These are phyloP conservation scores for Pyrenula massariospora DNA, from an alignment of 495 filamentous ascomycete genomes.

Conservation along the genomic window DNA sequence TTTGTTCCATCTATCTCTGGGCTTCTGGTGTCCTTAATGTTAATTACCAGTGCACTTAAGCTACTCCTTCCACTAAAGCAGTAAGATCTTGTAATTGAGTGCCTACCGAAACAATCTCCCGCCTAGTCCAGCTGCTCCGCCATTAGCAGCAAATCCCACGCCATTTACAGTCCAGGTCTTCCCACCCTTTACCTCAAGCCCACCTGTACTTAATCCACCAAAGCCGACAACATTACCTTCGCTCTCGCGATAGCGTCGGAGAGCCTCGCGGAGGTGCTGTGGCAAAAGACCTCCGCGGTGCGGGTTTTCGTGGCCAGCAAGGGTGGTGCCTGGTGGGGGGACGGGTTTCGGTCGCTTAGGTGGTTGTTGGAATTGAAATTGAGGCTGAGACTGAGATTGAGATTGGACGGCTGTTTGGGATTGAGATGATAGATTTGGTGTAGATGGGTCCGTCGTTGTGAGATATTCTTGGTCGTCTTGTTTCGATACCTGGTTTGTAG, in stretches of 20 bases:
- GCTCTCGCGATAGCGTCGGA: conserved; percentile 56
- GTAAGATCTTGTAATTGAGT: no score
- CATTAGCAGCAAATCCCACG: no score
- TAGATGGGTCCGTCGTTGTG: conserved; percentile 2
- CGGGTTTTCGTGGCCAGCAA: conserved; percentile 23
- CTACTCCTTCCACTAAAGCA: no score
- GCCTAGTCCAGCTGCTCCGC: conserved; percentile 31
- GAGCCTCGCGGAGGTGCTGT: conserved; percentile 70
- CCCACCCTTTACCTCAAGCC: conserved; percentile 48
- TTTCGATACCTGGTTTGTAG: conserved; percentile 3
- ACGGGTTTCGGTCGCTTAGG: conserved; percentile 5
- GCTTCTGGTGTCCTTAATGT: no score
- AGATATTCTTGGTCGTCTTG: neutral
- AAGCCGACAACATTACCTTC: conserved; percentile 61
- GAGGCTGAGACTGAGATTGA: neutral
- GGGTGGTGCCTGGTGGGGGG: conserved; percentile 13
- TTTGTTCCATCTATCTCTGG: no score
- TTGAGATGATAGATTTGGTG: conserved; percentile 1
- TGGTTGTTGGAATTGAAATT: neutral
- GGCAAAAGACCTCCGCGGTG: conserved; percentile 65
- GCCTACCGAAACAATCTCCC: conserved; percentile 55
- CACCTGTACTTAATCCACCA: conserved; percentile 59
- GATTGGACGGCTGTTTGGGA: neutral
- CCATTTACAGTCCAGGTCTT: conserved; percentile 45
- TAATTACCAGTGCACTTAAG: no score